Evolutionary conservation across 2,329 filamentous ascomycete genomes (phyloP).

Genomic region (Emmonsiellopsis sp.): DNA sequence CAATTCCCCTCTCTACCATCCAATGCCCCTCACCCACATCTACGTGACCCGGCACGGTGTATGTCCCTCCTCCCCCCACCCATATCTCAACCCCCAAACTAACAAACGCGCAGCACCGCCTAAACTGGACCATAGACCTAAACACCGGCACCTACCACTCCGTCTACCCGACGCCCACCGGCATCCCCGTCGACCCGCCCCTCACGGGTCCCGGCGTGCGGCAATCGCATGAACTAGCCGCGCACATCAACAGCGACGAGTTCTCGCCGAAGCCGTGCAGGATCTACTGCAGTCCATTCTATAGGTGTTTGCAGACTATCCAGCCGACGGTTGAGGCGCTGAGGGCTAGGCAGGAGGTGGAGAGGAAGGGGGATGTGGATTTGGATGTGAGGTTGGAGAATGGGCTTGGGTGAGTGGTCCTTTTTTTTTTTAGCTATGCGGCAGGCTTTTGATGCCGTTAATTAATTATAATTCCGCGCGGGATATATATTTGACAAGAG

Average conservation of each 20-base stretch:
- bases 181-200: slow-evolving; percentile 77
- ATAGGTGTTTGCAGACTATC: slow-evolving; percentile 78
- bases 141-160: slow-evolving; percentile 68
- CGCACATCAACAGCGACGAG: slow-evolving; percentile 20
- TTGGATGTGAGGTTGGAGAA: slow-evolving; percentile 41
- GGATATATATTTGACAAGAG: no score
- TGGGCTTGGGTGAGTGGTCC: slow-evolving; percentile 38
- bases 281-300: slow-evolving; percentile 78
- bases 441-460: no score
- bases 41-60: slow-evolving; percentile 69
- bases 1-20: background rate
- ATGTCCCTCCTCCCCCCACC: slow-evolving; percentile 29
- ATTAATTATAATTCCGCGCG: no score
- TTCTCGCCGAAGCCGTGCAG: slow-evolving; percentile 32
- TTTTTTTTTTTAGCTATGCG: no score
- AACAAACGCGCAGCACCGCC: slow-evolving; percentile 58
- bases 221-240: slow-evolving; percentile 69
- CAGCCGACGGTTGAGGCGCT: slow-evolving; percentile 47
- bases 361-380: slow-evolving; percentile 22
- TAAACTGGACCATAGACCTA: slow-evolving; percentile 79
- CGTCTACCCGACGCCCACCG: slow-evolving; percentile 69
- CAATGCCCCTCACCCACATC: slow-evolving; percentile 60
- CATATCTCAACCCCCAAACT: slow-evolving; percentile 2
- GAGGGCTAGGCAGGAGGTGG: slow-evolving; percentile 22
- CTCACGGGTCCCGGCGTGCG: slow-evolving; percentile 77